These are phyloP conservation scores for Beauveria medogensis DNA, from an alignment of 2,329 filamentous ascomycete genomes.

Conservation along the genomic window DNA sequence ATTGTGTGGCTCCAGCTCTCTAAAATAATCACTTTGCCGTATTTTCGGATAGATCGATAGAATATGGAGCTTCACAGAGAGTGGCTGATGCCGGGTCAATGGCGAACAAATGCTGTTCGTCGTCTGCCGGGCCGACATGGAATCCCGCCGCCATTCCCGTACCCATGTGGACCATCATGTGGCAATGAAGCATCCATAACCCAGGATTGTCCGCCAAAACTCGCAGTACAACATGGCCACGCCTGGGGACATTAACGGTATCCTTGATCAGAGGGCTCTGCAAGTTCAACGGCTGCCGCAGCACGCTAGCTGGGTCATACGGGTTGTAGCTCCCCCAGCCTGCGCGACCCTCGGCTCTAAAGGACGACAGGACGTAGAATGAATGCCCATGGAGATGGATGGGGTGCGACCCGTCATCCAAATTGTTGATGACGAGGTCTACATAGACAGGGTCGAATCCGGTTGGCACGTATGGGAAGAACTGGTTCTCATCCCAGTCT, in stretches of 20 bases:
- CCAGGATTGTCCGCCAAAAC: constrained; percentile 19
- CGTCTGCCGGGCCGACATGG: constrained; percentile 17
- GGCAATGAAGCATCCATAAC: constrained; percentile 23
- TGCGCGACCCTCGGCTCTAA: constrained; percentile 13
- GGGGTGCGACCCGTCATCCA: constrained; percentile 25
- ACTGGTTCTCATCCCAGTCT: constrained; percentile 18
- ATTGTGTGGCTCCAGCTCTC: neutral
- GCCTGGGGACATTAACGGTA: constrained; percentile 32
- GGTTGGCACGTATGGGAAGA: constrained; percentile 15
- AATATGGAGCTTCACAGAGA: constrained; percentile 9
- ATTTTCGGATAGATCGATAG: neutral
- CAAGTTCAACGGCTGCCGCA: constrained; percentile 10
- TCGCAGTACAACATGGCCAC: constrained; percentile 19
- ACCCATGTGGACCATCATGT: constrained; percentile 21
- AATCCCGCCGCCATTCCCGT: constrained; percentile 21
- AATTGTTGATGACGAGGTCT: constrained; percentile 25
- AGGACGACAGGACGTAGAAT: constrained; percentile 34
- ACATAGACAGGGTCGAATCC: constrained; percentile 13
- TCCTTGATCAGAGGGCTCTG: constrained; percentile 20
- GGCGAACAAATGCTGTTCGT: constrained; percentile 14
- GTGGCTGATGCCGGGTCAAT: constrained; percentile 12
- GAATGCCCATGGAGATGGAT: constrained; percentile 49
- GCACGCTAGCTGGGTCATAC: constrained; percentile 12
- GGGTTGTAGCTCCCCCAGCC: constrained; percentile 22
- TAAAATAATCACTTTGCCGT: neutral